Conservation (phyloP, 129 eudicot genomes). For the Lactuca saligna region DNA sequence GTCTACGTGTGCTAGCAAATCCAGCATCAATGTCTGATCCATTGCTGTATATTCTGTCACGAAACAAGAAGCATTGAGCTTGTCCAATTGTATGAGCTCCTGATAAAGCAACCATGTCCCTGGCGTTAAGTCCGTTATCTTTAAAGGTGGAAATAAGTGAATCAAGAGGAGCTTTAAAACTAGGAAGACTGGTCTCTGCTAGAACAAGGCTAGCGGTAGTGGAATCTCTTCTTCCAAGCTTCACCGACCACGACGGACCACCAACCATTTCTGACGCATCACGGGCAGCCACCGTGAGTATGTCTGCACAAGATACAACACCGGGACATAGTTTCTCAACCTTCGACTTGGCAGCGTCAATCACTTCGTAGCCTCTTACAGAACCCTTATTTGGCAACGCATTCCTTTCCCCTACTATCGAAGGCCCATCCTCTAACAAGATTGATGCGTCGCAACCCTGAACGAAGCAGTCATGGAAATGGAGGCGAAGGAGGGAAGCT, state of each 20-base stretch:
- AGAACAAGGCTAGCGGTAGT: slow-evolving; percentile 47
- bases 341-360: slow-evolving; percentile 43
- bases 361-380: slow-evolving; percentile 46
- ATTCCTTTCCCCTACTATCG: background rate
- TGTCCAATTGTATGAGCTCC: slow-evolving; percentile 77
- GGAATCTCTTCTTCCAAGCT: slow-evolving; percentile 70
- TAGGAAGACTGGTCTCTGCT: slow-evolving; percentile 55
- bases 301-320: slow-evolving; percentile 71
- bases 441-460: slow-evolving; percentile 87
- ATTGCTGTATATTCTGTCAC: slow-evolving; percentile 56
- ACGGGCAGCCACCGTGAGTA: slow-evolving; percentile 61
- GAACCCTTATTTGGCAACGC: slow-evolving; percentile 41
- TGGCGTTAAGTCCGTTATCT: slow-evolving; percentile 48
- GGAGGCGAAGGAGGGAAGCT: slow-evolving; percentile 37
- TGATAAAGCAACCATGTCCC: slow-evolving; percentile 76
- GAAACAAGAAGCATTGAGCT: slow-evolving; percentile 58
- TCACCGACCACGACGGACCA: slow-evolving; percentile 69
- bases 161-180: slow-evolving; percentile 41
- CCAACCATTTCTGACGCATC: slow-evolving; percentile 68
- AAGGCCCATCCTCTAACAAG: slow-evolving; percentile 38
- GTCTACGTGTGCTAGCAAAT: slow-evolving; percentile 44
- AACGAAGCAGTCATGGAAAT: slow-evolving; percentile 37
- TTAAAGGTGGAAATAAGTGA: slow-evolving; percentile 49
- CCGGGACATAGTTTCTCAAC: slow-evolving; percentile 58
- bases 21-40: slow-evolving; percentile 50